phyloP scores from a whole-genome alignment of 768 basidiomycete species.

The Mycena galopus region DNA sequence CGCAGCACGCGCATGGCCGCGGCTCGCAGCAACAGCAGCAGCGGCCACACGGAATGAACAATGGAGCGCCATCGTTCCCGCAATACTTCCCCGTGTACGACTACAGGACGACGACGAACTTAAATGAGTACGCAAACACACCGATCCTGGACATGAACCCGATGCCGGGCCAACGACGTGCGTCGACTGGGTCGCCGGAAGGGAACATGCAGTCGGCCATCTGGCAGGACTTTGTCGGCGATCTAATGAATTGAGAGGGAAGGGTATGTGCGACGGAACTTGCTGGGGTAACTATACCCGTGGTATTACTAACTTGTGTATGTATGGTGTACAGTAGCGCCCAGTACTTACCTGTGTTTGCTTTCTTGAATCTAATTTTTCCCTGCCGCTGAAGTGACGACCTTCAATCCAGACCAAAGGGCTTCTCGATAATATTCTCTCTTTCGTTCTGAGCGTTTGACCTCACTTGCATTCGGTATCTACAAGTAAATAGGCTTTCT shows the following conservation, averaged over 20 bases:
- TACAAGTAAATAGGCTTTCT: no score
- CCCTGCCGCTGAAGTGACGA: neutral
- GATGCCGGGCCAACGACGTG: conserved; percentile 51
- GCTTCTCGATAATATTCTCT: no score
- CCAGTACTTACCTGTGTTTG: conserved; percentile 8
- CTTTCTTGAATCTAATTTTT: conserved; percentile 31
- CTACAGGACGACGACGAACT: conserved; percentile 60
- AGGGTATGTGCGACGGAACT: neutral
- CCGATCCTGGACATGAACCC: conserved; percentile 58
- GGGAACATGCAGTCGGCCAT: conserved; percentile 68
- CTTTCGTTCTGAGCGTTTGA: no score
- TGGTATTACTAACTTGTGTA: conserved; percentile 34
- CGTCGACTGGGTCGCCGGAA: conserved; percentile 72
- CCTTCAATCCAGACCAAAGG: no score
- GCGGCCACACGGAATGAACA: conserved; percentile 24
- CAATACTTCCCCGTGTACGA: conserved; percentile 85
- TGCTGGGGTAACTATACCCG: conserved; percentile 21
- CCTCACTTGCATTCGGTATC: no score
- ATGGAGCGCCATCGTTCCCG: conserved; percentile 58
- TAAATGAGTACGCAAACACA: conserved; percentile 44
- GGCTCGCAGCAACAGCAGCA: conserved; percentile 37
- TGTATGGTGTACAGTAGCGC: conserved; percentile 34
- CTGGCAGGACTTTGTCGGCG: conserved; percentile 75
- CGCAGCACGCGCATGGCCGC: conserved; percentile 8
- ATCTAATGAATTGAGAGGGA: conserved; percentile 46